phyloP scores from a whole-genome alignment of 148 eudicot genomes.

The Chenopodium formosanum region DNA sequence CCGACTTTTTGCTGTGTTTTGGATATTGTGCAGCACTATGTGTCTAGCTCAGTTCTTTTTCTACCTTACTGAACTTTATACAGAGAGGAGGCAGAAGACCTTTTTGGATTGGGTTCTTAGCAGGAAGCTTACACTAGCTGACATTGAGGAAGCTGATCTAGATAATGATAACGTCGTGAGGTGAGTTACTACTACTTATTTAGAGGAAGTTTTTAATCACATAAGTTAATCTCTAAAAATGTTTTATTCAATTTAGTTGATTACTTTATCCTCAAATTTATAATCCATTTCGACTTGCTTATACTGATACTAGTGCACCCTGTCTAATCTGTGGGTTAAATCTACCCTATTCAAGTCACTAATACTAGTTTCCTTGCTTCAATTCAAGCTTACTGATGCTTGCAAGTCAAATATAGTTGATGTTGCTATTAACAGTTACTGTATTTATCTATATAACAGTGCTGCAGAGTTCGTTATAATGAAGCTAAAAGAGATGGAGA shows the following conservation, averaged over 20 bases:
- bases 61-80: constrained; percentile 59
- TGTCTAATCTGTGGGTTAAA: background rate
- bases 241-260: background rate
- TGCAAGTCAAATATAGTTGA: background rate
- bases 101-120: constrained; percentile 55
- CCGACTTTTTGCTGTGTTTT: constrained; percentile 64
- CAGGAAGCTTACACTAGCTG: constrained; percentile 49
- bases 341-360: background rate
- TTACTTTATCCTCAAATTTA: background rate
- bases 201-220: background rate
- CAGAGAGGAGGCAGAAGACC: constrained; percentile 48
- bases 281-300: no score
- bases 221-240: no score
- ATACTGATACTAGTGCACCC: no score
- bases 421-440: background rate
- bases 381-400: background rate
- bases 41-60: constrained; percentile 74
- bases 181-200: constrained; percentile 22
- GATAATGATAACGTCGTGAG: constrained; percentile 66
- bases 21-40: constrained; percentile 70
- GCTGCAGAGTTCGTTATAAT: constrained; percentile 64
- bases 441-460: constrained; percentile 30
- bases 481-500: constrained; percentile 81
- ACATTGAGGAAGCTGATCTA: constrained; percentile 75
- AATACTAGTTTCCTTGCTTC: background rate